These are phyloP conservation scores for Apium graveolens DNA, from an alignment of 129 eudicot species.

Conservation along the genomic window DNA sequence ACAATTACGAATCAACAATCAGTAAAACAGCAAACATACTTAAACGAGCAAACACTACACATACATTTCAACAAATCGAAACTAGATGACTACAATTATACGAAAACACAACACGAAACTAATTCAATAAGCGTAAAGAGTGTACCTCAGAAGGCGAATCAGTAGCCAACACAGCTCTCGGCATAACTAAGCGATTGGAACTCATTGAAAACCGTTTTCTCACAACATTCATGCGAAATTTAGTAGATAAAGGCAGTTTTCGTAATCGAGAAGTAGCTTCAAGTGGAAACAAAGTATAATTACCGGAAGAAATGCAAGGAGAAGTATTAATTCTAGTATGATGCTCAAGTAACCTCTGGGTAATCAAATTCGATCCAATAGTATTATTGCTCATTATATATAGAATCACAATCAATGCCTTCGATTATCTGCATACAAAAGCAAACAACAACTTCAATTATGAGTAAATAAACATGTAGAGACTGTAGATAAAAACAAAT, in stretches of 20 bases:
- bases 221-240: constrained; percentile 33
- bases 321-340: constrained; percentile 43
- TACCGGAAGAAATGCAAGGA: constrained; percentile 37
- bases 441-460: background rate
- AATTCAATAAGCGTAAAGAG: background rate
- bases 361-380: constrained; percentile 49
- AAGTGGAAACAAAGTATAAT: constrained; percentile 33
- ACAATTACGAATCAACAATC: background rate
- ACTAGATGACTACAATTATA: background rate
- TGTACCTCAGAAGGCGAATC: constrained; percentile 61
- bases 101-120: background rate
- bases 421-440: constrained; percentile 16
- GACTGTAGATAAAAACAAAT: background rate
- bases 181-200: constrained; percentile 25
- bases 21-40: background rate
- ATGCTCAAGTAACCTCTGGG: constrained; percentile 44
- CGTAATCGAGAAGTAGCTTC: constrained; percentile 48
- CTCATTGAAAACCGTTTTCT: constrained; percentile 33
- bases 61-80: background rate
- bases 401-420: constrained; percentile 5
- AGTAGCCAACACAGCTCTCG: constrained; percentile 57
- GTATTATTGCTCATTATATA: constrained; percentile 57
- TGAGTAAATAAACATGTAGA: background rate
- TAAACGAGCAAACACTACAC: background rate
- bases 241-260: constrained; percentile 33